These are phyloP conservation scores for Phlebiopsis flavidoalba DNA, from an alignment of 768 basidiomycete genomes.

Conservation along the genomic window DNA sequence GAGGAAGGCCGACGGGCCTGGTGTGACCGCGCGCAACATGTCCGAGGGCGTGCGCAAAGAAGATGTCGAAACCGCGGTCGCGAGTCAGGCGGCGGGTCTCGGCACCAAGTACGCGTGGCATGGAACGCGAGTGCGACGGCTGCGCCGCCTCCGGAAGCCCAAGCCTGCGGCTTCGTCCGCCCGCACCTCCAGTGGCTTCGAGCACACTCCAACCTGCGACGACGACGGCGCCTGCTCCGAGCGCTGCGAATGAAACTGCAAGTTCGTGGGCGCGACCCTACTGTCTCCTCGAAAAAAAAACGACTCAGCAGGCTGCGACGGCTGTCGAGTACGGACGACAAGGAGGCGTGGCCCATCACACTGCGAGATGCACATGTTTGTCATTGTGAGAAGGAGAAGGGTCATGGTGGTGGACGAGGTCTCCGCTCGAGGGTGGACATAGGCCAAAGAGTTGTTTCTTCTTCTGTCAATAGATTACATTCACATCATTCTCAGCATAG, in stretches of 20 bases:
- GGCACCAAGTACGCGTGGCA: constrained; percentile 81
- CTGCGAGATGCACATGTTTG: constrained; percentile 83
- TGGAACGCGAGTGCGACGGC: constrained; percentile 58
- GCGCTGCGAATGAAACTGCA: constrained; percentile 18
- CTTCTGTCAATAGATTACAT: too few species aligned
- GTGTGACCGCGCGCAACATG: constrained; percentile 62
- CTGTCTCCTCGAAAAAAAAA: constrained; percentile 46
- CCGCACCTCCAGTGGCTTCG: constrained; percentile 23
- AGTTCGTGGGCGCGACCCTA: constrained; percentile 61
- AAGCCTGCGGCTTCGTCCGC: constrained; percentile 23
- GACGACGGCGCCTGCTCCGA: constrained; percentile 25
- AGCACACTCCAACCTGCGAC: constrained; percentile 25
- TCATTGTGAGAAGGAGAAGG: constrained; percentile 76
- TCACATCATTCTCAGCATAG: too few species aligned
- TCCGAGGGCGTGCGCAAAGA: constrained; percentile 88
- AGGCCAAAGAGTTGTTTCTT: not conserved
- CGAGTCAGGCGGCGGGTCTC: constrained; percentile 83
- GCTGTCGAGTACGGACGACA: constrained; percentile 43
- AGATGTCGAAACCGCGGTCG: constrained; percentile 87
- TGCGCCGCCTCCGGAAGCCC: constrained; percentile 27
- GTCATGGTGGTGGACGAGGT: constrained; percentile 81
- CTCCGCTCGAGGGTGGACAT: constrained; percentile 66
- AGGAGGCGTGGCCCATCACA: constrained; percentile 59
- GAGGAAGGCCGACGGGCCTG: constrained; percentile 18
- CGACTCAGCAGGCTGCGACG: constrained; percentile 25